Evolutionary conservation across 1,284 basidiomycete genomes (phyloP).

Genomic region (Trichosporon ovoides): DNA sequence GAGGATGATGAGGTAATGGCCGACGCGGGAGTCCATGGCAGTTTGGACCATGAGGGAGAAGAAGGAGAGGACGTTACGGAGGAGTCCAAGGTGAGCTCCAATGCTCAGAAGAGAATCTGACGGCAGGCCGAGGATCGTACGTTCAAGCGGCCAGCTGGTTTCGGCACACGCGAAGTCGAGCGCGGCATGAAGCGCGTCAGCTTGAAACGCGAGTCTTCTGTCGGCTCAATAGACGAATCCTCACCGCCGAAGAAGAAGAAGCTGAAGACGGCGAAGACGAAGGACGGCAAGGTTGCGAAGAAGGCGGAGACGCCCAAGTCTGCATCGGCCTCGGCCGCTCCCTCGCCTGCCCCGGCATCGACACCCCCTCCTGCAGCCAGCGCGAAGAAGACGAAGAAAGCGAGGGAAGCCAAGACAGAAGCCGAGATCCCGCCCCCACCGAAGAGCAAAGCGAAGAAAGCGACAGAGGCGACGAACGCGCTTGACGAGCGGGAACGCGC

Average conservation of each 20-base stretch:
- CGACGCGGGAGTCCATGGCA: neutral
- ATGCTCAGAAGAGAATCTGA: neutral
- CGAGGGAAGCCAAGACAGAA: neutral
- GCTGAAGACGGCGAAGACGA: neutral
- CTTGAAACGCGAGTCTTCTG: neutral
- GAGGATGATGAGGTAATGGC: conserved; percentile 11
- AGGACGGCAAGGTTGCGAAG: neutral
- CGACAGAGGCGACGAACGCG: neutral
- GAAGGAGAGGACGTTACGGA: conserved; percentile 7
- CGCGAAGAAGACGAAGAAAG: neutral
- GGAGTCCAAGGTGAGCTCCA: neutral
- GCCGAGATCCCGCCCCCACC: conserved; percentile 2
- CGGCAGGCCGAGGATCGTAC: neutral
- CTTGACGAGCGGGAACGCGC: conserved; percentile 24
- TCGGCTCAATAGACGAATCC: neutral
- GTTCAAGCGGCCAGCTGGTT: conserved; percentile 1
- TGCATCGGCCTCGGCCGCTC: neutral
- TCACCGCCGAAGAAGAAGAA: conserved; percentile 8
- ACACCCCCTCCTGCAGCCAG: neutral
- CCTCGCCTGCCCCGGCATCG: neutral
- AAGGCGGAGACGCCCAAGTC: neutral
- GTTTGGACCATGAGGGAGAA: conserved; percentile 9
- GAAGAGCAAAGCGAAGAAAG: neutral
- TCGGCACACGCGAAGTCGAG: neutral
- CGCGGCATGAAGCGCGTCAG: neutral